Evolutionary conservation across 371 early-diverging fungal species (phyloP).

Genomic region (Coemansia sp.): DNA sequence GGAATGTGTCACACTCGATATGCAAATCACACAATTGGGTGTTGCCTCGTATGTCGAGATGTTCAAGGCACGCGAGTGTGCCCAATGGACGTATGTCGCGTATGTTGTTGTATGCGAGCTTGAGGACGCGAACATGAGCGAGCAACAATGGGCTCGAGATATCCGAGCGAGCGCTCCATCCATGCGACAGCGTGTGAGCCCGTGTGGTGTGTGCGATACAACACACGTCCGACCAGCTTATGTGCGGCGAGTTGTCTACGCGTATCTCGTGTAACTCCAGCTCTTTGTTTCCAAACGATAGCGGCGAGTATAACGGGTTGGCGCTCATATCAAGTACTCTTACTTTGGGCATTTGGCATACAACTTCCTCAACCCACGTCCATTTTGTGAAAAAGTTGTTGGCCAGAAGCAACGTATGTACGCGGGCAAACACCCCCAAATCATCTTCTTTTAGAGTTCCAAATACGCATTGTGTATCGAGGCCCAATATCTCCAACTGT

Average conservation of each 20-base stretch:
- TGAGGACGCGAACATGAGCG: not conserved
- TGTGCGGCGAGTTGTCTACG: constrained; percentile 16
- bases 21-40: not conserved
- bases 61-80: too few species aligned
- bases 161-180: constrained; percentile 15
- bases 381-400: constrained; percentile 15
- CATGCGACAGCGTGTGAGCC: constrained; percentile 20
- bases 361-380: constrained; percentile 3
- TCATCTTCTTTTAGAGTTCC: not conserved
- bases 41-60: constrained; percentile 37
- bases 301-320: constrained; percentile 22
- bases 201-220: not conserved
- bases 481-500: constrained; percentile 4
- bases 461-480: constrained; percentile 12
- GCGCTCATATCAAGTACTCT: constrained; percentile 31
- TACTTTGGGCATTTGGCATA: constrained; percentile 5
- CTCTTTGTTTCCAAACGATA: not conserved
- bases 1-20: not conserved
- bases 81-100: not conserved
- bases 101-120: not conserved
- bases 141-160: not conserved
- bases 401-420: constrained; percentile 21
- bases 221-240: constrained; percentile 17
- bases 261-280: constrained; percentile 15
- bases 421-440: not conserved